Base-by-base conservation (phyloP, 108 stramenopile genomes). In the Nitzschia sp. region DNA sequence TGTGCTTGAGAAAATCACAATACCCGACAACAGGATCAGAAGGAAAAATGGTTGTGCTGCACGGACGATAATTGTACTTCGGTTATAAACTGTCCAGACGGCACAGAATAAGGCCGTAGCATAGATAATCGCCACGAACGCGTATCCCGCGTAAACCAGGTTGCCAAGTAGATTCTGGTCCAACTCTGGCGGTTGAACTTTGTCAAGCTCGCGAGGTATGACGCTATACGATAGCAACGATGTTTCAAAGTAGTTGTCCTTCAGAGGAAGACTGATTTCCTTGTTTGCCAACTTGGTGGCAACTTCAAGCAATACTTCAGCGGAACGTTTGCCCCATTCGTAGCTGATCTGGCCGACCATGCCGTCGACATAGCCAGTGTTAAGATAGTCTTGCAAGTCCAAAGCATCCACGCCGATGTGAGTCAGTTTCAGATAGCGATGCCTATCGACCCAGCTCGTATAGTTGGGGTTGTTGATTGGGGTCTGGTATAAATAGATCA, bases 41-140 rank as follows among this genome's bases (percentile, higher is more conserved):
- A 84, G 65, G 61, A 84, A 87, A 11, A 70, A 55, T 11, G 83
- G 83, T 46, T 87, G 83, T 18, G 74, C 69, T 13, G 74, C 70
- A 19, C 56, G 57, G n/a, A 87, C 78, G 2, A 80, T 73, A 18
- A 46, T 36, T n/a, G 5, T 33, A 21, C 74, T 77, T 21, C 69
- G 64, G 9, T 70, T 63, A 11, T 27, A 17, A 26, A 56, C 33
- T 5, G 67, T 72, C 76, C 78, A 86, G 17, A 70, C 11, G 2
- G 18, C 24, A 23, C 65, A 66, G n/a, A 25, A 24, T 2, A 53
- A 9, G 3, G 31, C 24, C 17, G 27, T 5, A 17, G 31, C 0
- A 18, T 47, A 17, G 13, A 65, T 36, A 1, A 74, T 21, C 6
- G 32, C 63, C 60, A 70, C 49, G 11, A 35, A 35, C n/a, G 54